phyloP scores from a whole-genome alignment of 345 rosid genomes.

The Noccaea bulbosa region DNA sequence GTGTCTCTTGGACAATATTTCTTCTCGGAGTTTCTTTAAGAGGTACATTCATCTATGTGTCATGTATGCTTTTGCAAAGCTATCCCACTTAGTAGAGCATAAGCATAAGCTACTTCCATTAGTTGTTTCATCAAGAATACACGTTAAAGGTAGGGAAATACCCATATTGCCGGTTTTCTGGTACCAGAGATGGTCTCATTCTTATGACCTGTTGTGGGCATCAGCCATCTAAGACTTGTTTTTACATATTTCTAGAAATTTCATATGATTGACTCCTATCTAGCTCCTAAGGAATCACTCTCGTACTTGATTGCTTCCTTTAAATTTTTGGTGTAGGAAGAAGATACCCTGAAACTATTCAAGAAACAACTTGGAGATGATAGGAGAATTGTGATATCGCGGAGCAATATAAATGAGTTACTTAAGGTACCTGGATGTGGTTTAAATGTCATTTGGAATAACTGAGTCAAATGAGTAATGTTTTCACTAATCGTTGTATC shows the following conservation, averaged over 20 bases:
- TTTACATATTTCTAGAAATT: neutral
- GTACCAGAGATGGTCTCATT: conserved; percentile 17
- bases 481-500: conserved; percentile 13
- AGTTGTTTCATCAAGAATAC: conserved; percentile 19
- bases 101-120: conserved; percentile 15
- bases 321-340: conserved; percentile 60
- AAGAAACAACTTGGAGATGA: conserved; percentile 91
- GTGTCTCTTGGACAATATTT: conserved; percentile 3
- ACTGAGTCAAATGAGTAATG: conserved; percentile 46
- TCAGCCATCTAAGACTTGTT: neutral
- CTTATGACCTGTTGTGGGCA: conserved; percentile 15
- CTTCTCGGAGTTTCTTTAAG: conserved; percentile 14
- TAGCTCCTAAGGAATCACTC: conserved; percentile 1
- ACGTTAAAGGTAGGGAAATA: conserved; percentile 13
- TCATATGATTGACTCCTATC: neutral
- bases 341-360: conserved; percentile 65
- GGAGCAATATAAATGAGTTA: conserved; percentile 85
- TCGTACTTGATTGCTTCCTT: conserved; percentile 1
- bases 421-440: conserved; percentile 58
- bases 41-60: neutral
- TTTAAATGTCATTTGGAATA: conserved; percentile 4
- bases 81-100: conserved; percentile 18
- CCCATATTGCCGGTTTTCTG: neutral
- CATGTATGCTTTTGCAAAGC: conserved; percentile 12
- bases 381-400: conserved; percentile 74